Evolutionary conservation across 306 rosid species (phyloP).

Genomic region (Vigna nakashimae): DNA sequence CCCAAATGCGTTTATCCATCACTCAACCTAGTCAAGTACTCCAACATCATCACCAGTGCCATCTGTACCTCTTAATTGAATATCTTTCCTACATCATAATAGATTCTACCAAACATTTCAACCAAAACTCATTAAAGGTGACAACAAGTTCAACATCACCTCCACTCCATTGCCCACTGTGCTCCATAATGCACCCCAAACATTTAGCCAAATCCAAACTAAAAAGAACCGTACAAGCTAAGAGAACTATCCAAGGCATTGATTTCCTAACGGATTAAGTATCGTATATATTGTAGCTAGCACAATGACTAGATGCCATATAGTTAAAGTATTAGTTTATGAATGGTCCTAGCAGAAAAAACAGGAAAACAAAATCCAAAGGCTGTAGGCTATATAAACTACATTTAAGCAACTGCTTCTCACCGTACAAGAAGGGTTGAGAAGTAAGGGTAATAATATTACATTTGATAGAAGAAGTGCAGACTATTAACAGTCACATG

Average conservation of each 20-base stretch:
- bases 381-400: slow-evolving; percentile 58
- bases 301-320: slow-evolving; percentile 46
- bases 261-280: slow-evolving; percentile 64
- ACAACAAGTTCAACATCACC: slow-evolving; percentile 27
- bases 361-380: slow-evolving; percentile 40
- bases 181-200: neutral
- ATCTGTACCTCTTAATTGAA: neutral
- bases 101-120: slow-evolving; percentile 28
- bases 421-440: slow-evolving; percentile 48
- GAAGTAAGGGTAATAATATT: slow-evolving; percentile 52
- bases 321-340: slow-evolving; percentile 81
- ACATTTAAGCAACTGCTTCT: slow-evolving; percentile 56
- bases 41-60: slow-evolving; percentile 35
- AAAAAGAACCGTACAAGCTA: neutral
- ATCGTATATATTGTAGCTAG: slow-evolving; percentile 58
- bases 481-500: slow-evolving; percentile 51
- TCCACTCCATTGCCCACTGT: neutral
- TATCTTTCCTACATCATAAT: slow-evolving; percentile 28
- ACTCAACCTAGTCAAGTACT: slow-evolving; percentile 35
- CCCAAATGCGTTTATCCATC: slow-evolving; percentile 27
- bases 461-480: slow-evolving; percentile 49
- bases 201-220: neutral
- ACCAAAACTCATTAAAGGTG: slow-evolving; percentile 21
- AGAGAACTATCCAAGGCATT: slow-evolving; percentile 53
- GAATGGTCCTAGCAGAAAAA: slow-evolving; percentile 53